Conservation (phyloP, 371 early-diverging fungal species). For the Mucor lusitanicus region DNA sequence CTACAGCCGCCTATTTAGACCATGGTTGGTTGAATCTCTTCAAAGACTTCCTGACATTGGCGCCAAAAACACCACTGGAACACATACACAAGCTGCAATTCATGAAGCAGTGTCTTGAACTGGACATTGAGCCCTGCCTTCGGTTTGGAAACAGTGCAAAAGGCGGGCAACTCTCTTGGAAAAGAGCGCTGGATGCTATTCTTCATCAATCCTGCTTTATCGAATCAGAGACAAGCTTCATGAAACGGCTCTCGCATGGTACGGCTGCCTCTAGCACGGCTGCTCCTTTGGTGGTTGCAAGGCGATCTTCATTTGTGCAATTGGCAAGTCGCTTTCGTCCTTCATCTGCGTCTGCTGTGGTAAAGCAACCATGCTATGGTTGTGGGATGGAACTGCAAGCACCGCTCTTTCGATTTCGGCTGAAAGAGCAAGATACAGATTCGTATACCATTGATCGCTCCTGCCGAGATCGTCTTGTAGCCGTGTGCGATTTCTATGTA, state of each 20-base stretch:
- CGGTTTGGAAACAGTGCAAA: slow-evolving; percentile 15
- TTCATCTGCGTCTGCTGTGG: not conserved
- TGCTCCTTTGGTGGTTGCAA: not conserved
- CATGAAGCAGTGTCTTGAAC: slow-evolving; percentile 17
- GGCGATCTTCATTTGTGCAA: not conserved
- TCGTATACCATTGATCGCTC: slow-evolving; percentile 18
- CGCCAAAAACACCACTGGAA: slow-evolving; percentile 13
- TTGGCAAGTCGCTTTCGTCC: not conserved
- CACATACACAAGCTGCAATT: slow-evolving; percentile 16
- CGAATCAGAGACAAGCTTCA: slow-evolving; percentile 2
- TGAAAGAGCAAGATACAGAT: slow-evolving; percentile 20
- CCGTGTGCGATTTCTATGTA: slow-evolving; percentile 88
- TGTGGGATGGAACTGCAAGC: slow-evolving; percentile 8
- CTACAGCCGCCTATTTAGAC: not conserved
- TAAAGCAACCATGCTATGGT: slow-evolving; percentile 6
- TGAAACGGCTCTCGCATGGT: slow-evolving; percentile 4
- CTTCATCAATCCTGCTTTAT: slow-evolving; percentile 23
- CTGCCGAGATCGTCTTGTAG: slow-evolving; percentile 75
- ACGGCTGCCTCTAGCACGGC: not conserved
- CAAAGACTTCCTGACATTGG: slow-evolving; percentile 13
- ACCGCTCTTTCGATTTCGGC: slow-evolving; percentile 13
- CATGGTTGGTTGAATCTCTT: slow-evolving; percentile 13
- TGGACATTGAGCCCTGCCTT: slow-evolving; percentile 29
- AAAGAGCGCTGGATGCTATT: slow-evolving; percentile 12
- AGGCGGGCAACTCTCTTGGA: not conserved